Conservation (phyloP, 257 asterid species). For the Cordia subcordata region DNA sequence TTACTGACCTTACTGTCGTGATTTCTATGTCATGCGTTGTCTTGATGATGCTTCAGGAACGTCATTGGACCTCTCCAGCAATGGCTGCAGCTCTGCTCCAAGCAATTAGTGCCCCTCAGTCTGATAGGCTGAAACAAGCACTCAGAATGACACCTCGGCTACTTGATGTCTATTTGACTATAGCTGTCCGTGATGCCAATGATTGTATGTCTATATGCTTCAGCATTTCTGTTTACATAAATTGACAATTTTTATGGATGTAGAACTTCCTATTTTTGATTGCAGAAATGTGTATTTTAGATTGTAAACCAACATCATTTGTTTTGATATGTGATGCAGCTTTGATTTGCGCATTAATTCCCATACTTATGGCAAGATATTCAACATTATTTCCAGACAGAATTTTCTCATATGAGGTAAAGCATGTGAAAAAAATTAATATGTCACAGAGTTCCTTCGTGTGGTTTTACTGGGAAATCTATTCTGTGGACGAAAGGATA, state of each 20-base stretch:
- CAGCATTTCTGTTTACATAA: slow-evolving; percentile 10
- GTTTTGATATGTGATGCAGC: slow-evolving; percentile 34
- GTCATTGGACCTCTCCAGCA: slow-evolving; percentile 93
- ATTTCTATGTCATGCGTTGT: too few relatives aligned
- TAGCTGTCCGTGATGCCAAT: slow-evolving; percentile 62
- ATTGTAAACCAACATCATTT: background rate
- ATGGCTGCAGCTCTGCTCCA: slow-evolving; percentile 81
- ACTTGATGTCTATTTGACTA: slow-evolving; percentile 63
- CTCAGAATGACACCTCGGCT: slow-evolving; percentile 73
- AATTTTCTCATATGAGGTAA: slow-evolving; percentile 71
- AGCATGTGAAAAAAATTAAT: background rate
- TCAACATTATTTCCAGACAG: slow-evolving; percentile 83
- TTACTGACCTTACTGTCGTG: too few relatives aligned
- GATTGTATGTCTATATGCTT: slow-evolving; percentile 50
- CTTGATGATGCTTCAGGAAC: slow-evolving; percentile 72
- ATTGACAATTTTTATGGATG: slow-evolving; percentile 2
- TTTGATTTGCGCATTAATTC: slow-evolving; percentile 75
- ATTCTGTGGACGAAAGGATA: background rate
- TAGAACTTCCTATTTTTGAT: background rate
- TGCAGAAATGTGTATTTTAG: background rate
- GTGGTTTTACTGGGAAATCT: background rate
- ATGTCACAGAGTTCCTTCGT: background rate
- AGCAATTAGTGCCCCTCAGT: slow-evolving; percentile 51
- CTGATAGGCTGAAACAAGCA: slow-evolving; percentile 75
- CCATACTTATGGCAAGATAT: slow-evolving; percentile 74